Conservation (phyloP, 2,329 filamentous ascomycete species). For the Penicillium olsonii region DNA sequence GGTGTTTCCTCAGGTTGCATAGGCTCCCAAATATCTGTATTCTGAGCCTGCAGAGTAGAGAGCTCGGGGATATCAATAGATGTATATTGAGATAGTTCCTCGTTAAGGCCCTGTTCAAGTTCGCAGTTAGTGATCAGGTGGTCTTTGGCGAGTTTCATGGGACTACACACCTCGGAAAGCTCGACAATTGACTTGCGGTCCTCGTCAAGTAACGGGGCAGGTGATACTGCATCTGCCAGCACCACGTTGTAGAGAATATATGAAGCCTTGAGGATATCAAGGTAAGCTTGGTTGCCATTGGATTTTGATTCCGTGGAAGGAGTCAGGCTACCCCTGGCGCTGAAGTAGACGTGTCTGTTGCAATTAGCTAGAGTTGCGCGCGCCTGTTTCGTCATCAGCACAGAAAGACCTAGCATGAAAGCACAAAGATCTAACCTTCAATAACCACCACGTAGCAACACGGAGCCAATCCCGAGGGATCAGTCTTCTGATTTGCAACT, state of each 20-base stretch:
- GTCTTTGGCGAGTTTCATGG: too few relatives aligned
- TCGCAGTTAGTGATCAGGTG: neutral
- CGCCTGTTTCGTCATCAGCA: slow-evolving; percentile 18
- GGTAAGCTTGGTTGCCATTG: slow-evolving; percentile 31
- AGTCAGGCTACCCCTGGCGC: slow-evolving; percentile 25
- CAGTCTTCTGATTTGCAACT: slow-evolving; percentile 24
- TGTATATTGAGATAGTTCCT: slow-evolving; percentile 30
- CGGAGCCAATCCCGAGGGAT: slow-evolving; percentile 32
- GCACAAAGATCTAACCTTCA: slow-evolving; percentile 8
- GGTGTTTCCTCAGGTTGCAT: slow-evolving; percentile 31
- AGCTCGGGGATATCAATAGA: slow-evolving; percentile 29
- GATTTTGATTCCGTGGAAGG: slow-evolving; percentile 24
- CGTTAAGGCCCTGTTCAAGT: slow-evolving; percentile 26
- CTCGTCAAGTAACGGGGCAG: slow-evolving; percentile 27
- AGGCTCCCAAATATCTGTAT: slow-evolving; percentile 31
- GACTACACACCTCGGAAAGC: slow-evolving; percentile 28
- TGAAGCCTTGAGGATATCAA: slow-evolving; percentile 34
- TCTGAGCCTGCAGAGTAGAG: slow-evolving; percentile 24
- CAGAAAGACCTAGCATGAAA: too few relatives aligned
- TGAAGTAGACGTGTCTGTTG: slow-evolving; percentile 21
- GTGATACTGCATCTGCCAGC: slow-evolving; percentile 22
- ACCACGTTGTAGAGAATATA: slow-evolving; percentile 37
- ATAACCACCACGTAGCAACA: slow-evolving; percentile 35
- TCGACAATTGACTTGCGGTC: slow-evolving; percentile 34
- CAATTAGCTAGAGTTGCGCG: slow-evolving; percentile 24